phyloP scores from a whole-genome alignment of 1,139 yeast genomes.

The Suhomyces maxii region DNA sequence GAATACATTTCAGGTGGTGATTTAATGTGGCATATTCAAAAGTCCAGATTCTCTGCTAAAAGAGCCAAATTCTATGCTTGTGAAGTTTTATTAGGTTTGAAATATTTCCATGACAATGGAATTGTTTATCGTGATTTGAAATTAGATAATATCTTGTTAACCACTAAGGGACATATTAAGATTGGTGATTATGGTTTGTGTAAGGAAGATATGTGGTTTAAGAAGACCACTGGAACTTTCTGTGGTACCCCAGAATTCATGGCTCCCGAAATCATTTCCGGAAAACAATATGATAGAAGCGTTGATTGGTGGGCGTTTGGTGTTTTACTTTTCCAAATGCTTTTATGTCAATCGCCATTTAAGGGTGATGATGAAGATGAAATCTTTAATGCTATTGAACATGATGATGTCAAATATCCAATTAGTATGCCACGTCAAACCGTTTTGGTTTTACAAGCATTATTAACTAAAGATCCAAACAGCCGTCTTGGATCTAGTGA shows the following conservation, averaged over 20 bases:
- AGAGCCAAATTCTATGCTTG: conserved; percentile 97
- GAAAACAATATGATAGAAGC: conserved; percentile 86
- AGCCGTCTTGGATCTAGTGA: conserved; percentile 84
- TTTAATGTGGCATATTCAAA: conserved; percentile 98
- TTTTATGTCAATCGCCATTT: conserved; percentile 94
- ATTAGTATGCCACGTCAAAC: conserved; percentile 97
- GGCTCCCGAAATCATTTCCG: conserved; percentile 97
- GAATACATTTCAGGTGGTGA: conserved; percentile 98
- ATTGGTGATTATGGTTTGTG: conserved; percentile 97
- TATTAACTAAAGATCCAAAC: conserved; percentile 84
- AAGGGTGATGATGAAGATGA: conserved; percentile 99
- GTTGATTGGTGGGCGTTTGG: conserved; percentile 99
- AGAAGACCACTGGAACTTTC: conserved; percentile 89
- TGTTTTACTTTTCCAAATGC: conserved; percentile 91
- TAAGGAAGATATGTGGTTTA: conserved; percentile 92
- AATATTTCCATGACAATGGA: conserved; percentile 93
- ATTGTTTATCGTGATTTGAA: conserved; percentile 94
- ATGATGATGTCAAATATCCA: conserved; percentile 97
- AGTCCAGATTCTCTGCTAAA: conserved; percentile 81
- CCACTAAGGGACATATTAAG: conserved; percentile 92
- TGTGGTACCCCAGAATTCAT: conserved; percentile 99
- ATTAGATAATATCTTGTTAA: conserved; percentile 85
- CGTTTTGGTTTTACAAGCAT: conserved; percentile 87
- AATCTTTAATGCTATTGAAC: conserved; percentile 93
- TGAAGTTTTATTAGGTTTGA: conserved; percentile 86